Evolutionary conservation across 352 stramenopile species (phyloP).

Genomic region (Phytophthora fragariaefolia): DNA sequence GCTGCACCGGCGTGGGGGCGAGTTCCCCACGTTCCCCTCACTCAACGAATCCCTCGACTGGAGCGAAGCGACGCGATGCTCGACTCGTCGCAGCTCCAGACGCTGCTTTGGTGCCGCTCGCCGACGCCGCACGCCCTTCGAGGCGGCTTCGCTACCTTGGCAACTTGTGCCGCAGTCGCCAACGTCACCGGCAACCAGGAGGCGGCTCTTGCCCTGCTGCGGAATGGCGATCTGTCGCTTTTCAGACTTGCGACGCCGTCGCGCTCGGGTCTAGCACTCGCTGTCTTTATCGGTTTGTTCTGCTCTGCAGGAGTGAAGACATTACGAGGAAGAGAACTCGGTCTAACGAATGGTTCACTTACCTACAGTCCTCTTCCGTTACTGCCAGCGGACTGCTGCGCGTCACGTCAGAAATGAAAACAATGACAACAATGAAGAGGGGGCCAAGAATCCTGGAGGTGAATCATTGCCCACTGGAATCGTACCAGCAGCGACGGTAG

Average conservation of each 20-base stretch:
- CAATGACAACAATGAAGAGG: neutral
- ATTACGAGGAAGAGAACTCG: neutral
- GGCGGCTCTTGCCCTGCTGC: constrained; percentile 32
- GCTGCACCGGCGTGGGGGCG: too few relatives aligned
- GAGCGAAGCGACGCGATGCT: constrained; percentile 14
- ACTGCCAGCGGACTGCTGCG: constrained; percentile 34
- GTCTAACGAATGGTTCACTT: neutral
- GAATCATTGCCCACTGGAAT: neutral
- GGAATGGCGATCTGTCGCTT: constrained; percentile 10
- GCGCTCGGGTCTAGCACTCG: constrained; percentile 47
- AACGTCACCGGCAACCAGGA: constrained; percentile 37
- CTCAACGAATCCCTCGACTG: neutral
- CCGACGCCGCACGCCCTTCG: constrained; percentile 39
- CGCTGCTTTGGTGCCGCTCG: constrained; percentile 6
- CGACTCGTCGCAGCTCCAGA: constrained; percentile 11
- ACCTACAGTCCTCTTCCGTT: constrained; percentile 34
- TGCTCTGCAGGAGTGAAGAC: neutral
- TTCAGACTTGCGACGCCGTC: constrained; percentile 37
- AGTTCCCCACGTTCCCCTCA: too few relatives aligned
- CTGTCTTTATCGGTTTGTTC: constrained; percentile 59
- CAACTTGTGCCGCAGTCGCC: constrained; percentile 28
- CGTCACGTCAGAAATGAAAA: constrained; percentile 5
- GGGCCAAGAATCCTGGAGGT: neutral
- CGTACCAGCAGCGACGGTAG: constrained; percentile 3
- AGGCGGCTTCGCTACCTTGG: constrained; percentile 31